Percentiles rank a stretch among this genome's conserved stretches.
These are phyloP conservation scores for Mortierella sp. DNA, from an alignment of 371 early-diverging fungal genomes.

Conservation along the genomic window DNA sequence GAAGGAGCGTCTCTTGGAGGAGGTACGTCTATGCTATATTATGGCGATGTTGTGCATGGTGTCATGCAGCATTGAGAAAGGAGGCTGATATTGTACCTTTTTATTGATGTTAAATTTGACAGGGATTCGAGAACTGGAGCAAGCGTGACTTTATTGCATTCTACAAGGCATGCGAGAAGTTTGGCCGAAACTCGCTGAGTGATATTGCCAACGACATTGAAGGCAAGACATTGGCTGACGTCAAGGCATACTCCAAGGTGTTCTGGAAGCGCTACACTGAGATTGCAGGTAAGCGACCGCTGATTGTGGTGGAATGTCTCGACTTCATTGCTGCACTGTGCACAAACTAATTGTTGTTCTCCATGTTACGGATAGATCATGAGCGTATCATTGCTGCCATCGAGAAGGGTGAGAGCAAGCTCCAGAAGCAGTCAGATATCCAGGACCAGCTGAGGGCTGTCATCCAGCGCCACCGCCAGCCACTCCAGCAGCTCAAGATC, in stretches of 20 bases:
- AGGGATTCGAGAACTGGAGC: constrained; percentile 96
- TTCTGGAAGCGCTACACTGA: constrained; percentile 93
- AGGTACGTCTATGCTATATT: constrained; percentile 48
- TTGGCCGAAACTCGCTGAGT: constrained; percentile 83
- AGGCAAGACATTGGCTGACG: constrained; percentile 90
- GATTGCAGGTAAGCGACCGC: constrained; percentile 64
- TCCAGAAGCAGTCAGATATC: constrained; percentile 84
- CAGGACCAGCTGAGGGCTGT: constrained; percentile 84
- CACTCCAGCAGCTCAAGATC: constrained; percentile 89
- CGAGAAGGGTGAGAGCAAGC: constrained; percentile 88
- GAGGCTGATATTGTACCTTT: neutral
- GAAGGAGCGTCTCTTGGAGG: constrained; percentile 80
- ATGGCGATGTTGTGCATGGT: neutral
- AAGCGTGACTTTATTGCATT: constrained; percentile 94
- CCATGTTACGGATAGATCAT: constrained; percentile 64
- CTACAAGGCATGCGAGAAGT: constrained; percentile 90
- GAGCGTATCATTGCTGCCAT: constrained; percentile 91
- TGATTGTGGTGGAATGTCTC: no score
- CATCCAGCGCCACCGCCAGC: constrained; percentile 78
- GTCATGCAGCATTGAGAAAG: neutral
- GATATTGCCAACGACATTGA: constrained; percentile 89
- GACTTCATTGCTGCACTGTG: neutral
- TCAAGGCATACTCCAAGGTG: constrained; percentile 83
- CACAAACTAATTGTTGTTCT: neutral
- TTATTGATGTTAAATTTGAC: neutral